A percentile compares a stretch with the other conserved stretches of the same genome.
Conservation (phyloP, 2,329 filamentous ascomycete species). For the Ploettnerulaceae sp. region DNA sequence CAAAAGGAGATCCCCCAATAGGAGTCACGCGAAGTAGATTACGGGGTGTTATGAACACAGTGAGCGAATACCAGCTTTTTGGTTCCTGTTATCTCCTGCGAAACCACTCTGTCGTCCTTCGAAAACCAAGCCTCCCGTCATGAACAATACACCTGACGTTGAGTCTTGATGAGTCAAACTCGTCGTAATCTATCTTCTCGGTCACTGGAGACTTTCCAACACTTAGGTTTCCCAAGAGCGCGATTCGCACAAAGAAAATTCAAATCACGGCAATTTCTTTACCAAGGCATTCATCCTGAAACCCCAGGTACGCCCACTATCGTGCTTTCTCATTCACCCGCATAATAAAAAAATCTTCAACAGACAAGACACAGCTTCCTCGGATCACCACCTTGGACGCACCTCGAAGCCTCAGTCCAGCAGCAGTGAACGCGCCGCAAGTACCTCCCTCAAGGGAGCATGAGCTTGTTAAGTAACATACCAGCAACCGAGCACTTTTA, state of each 20-base stretch:
- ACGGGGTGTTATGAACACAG: slow-evolving; percentile 26
- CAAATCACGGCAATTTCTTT: background rate
- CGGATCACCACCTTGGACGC: background rate
- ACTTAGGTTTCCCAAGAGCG: slow-evolving; percentile 6
- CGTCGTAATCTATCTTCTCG: background rate
- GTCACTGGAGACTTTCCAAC: background rate
- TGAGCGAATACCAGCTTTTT: slow-evolving; percentile 23
- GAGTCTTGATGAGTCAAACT: background rate
- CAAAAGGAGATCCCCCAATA: slow-evolving; percentile 27
- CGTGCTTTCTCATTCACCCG: background rate
- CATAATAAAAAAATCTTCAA: slow-evolving; percentile 5
- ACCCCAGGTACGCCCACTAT: slow-evolving; percentile 7
- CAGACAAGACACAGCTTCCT: slow-evolving; percentile 13
- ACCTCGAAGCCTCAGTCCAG: background rate
- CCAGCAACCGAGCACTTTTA: slow-evolving; percentile 57
- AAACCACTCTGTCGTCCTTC: slow-evolving; percentile 12
- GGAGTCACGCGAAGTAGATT: slow-evolving; percentile 27
- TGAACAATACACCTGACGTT: background rate
- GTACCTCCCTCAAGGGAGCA: background rate
- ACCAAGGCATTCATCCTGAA: slow-evolving; percentile 4
- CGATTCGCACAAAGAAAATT: slow-evolving; percentile 11
- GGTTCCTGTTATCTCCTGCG: slow-evolving; percentile 18
- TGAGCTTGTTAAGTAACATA: slow-evolving; percentile 4
- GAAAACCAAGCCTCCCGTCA: slow-evolving; percentile 5
- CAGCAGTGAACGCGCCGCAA: background rate